Base-by-base conservation (phyloP, 2,329 filamentous ascomycete genomes). In the Parafenestella ontariensis region DNA sequence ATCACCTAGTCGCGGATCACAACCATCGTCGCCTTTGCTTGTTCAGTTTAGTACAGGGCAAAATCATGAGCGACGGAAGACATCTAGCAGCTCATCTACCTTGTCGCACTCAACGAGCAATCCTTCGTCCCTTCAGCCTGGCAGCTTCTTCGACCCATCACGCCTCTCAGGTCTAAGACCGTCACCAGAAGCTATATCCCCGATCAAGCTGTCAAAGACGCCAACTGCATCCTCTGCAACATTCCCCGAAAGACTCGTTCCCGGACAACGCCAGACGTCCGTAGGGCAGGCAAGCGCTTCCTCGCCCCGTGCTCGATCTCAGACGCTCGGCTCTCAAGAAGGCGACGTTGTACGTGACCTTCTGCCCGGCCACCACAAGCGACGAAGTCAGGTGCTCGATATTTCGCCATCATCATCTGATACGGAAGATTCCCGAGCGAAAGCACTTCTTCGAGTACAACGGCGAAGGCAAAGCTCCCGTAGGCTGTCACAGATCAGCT, bases 351-450 rank as follows among this genome's bases (percentile, higher is more conserved):
- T 91, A 15, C 82, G 88, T 1, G 87, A 89, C 49, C 85, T 90
- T 46, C 76, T 83, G 52, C 78, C 81, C 11, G 79, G 78, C 26
- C 93, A 97, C 70, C 88, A 93, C 67, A 97, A 97, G 74, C 88
- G 95, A 34, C 87, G 92, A 65, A 98, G 94, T 72, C 95, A 97
- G 69, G 89, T 97, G 2, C 92, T 98, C 66, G 94, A 98, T 73
- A 90, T 97, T 77, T 99, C 95, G 2, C 95, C 95, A 3, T 98
- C 95, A 0, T 98, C 94, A 0, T 99, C 95, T 0, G 95, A 99
- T 71, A 99, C 96, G 55, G 95, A 99, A 77, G 92, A 96, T 45
- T 90, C 94, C 40, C 91, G 96, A 68, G 90, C 93, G 7, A 96
- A 93, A 72, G 92, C 90, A 44, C 82, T 98, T 10, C 83, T 99